Percentiles rank a stretch among this genome's conserved stretches.
Evolutionary conservation across 257 asterid species (phyloP).

Genomic region (Hygrophila difformis): DNA sequence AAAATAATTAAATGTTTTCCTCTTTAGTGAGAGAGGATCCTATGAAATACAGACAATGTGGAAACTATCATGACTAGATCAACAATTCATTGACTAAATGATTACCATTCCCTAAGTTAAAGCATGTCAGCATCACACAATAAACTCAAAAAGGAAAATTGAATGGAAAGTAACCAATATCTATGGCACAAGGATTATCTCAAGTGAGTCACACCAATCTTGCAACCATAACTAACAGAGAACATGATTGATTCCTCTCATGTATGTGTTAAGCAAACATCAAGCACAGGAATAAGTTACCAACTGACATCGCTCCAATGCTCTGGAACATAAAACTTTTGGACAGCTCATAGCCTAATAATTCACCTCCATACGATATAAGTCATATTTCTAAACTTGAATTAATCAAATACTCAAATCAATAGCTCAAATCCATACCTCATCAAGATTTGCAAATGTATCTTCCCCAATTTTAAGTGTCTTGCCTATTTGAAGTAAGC

Average conservation of each 20-base stretch:
- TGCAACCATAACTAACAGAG: too few species aligned
- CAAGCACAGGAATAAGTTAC: too few species aligned
- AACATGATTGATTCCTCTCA: too few species aligned
- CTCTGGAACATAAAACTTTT: too few species aligned
- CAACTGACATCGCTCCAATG: too few species aligned
- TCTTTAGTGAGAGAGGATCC: background rate
- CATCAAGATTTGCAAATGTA: constrained; percentile 96
- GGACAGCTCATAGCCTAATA: too few species aligned
- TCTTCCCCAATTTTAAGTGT: constrained; percentile 92
- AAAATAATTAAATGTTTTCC: background rate
- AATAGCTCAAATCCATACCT: constrained; percentile 37
- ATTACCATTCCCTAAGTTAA: background rate
- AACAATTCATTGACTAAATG: background rate
- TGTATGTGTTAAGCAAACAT: too few species aligned
- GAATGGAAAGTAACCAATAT: background rate
- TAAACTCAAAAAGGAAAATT: background rate
- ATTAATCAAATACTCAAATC: background rate
- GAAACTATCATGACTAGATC: background rate
- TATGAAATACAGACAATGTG: too few species aligned
- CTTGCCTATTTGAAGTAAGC: constrained; percentile 89
- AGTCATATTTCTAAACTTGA: background rate
- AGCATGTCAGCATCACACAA: background rate
- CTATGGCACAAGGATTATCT: too few species aligned
- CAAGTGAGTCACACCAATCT: too few species aligned
- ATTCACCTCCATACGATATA: too few species aligned